phyloP scores from a whole-genome alignment of 345 rosid species.

The Gossypium raimondii region DNA sequence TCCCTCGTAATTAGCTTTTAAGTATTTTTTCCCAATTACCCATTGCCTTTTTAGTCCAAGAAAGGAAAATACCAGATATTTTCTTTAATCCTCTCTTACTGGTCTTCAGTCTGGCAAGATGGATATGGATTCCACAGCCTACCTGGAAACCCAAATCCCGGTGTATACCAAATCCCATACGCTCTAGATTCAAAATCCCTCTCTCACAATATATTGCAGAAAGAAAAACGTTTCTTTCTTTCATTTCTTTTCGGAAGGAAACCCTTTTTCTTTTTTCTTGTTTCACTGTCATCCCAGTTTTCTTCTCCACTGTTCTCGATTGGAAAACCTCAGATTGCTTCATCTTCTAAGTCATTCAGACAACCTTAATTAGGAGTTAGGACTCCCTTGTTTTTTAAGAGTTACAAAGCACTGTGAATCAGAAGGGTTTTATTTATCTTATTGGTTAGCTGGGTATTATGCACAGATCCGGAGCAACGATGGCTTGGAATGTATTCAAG shows the following conservation, averaged over 20 bases:
- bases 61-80: not conserved
- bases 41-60: not conserved
- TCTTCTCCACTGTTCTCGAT: not conserved
- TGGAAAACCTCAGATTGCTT: not conserved
- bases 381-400: not conserved
- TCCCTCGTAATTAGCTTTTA: too few species aligned
- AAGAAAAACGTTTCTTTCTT: not conserved
- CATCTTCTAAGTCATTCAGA: not conserved
- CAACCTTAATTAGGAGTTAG: slow-evolving; percentile 3
- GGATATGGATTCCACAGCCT: slow-evolving; percentile 33
- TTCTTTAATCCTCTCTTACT: not conserved
- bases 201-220: not conserved
- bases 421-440: not conserved
- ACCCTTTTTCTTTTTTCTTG: not conserved
- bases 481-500: slow-evolving; percentile 99
- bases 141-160: slow-evolving; percentile 11
- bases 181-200: slow-evolving; percentile 26
- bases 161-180: slow-evolving; percentile 20
- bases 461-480: slow-evolving; percentile 93
- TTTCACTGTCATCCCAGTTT: not conserved
- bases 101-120: not conserved
- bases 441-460: slow-evolving; percentile 34
- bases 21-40: too few species aligned
- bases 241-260: not conserved
- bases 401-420: not conserved